These are phyloP conservation scores for Hanseniaspora hatyaiensis DNA, from an alignment of 805 yeast species.

Conservation along the genomic window DNA sequence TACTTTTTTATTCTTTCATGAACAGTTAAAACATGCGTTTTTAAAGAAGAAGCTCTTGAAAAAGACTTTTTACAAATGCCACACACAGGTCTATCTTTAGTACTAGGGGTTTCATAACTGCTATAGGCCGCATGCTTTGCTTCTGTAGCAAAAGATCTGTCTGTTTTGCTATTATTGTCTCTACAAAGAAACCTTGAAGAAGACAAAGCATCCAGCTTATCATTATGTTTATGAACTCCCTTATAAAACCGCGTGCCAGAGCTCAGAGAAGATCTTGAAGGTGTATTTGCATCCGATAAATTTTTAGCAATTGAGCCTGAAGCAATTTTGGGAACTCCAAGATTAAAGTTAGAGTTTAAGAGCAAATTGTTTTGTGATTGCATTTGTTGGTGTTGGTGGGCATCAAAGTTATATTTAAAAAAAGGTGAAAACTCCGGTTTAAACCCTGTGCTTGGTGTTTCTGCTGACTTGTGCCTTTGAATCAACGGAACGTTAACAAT, in stretches of 20 bases:
- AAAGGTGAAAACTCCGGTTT: conserved; percentile 1
- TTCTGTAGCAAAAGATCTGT: too few relatives aligned
- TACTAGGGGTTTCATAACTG: neutral
- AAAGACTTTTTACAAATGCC: conserved; percentile 64
- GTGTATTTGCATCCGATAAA: neutral
- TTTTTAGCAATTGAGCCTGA: neutral
- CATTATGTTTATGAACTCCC: neutral
- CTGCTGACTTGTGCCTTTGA: neutral
- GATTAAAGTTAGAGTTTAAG: neutral
- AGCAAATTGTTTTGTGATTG: neutral
- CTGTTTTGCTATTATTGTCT: too few relatives aligned
- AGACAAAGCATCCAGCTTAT: neutral
- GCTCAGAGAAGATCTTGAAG: neutral
- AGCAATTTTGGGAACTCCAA: neutral
- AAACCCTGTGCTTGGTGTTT: neutral
- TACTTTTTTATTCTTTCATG: conserved; percentile 90
- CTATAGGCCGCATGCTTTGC: too few relatives aligned
- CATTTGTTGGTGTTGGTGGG: too few relatives aligned
- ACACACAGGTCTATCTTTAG: conserved; percentile 31
- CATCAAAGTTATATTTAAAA: neutral
- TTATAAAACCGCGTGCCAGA: neutral
- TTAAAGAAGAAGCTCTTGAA: conserved; percentile 75
- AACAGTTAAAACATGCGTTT: conserved; percentile 60
- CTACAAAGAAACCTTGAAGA: too few relatives aligned
- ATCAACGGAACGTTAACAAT: neutral